These are phyloP conservation scores for Didymella pinodella DNA, from an alignment of 2,329 filamentous ascomycete genomes.

Conservation along the genomic window DNA sequence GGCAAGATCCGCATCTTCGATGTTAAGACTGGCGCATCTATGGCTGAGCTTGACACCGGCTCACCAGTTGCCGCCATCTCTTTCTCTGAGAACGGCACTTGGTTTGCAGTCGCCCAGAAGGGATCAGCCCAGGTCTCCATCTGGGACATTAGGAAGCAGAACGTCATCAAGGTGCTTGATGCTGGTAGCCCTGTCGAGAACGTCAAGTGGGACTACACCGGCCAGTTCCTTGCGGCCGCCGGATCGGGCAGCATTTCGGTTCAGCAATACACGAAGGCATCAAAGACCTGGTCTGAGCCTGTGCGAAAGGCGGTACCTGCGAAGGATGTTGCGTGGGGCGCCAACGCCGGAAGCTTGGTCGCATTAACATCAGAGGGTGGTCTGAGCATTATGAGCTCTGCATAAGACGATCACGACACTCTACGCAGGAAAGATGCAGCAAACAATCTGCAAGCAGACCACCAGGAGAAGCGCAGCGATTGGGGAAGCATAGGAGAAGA, in stretches of 20 bases:
- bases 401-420: constrained; percentile 14
- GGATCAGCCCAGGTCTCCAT: constrained; percentile 81
- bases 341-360: constrained; percentile 75
- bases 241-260: constrained; percentile 84
- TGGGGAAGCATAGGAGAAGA: constrained; percentile 2
- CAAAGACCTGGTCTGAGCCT: constrained; percentile 89
- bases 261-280: constrained; percentile 85
- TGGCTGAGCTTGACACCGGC: constrained; percentile 72
- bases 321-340: constrained; percentile 79
- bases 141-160: constrained; percentile 90
- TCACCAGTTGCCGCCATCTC: constrained; percentile 76
- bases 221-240: constrained; percentile 86
- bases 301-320: constrained; percentile 78
- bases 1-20: constrained; percentile 91
- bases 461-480: constrained; percentile 3
- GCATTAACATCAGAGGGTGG: constrained; percentile 77
- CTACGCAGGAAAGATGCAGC: neutral
- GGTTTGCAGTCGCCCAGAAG: constrained; percentile 85
- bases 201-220: constrained; percentile 91
- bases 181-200: constrained; percentile 79
- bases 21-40: constrained; percentile 78
- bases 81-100: constrained; percentile 97
- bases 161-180: constrained; percentile 83
- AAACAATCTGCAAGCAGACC: neutral
- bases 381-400: constrained; percentile 70